Evolutionary conservation across 2,329 filamentous ascomycete species (phyloP).

Genomic region (Didymella keratinophila): DNA sequence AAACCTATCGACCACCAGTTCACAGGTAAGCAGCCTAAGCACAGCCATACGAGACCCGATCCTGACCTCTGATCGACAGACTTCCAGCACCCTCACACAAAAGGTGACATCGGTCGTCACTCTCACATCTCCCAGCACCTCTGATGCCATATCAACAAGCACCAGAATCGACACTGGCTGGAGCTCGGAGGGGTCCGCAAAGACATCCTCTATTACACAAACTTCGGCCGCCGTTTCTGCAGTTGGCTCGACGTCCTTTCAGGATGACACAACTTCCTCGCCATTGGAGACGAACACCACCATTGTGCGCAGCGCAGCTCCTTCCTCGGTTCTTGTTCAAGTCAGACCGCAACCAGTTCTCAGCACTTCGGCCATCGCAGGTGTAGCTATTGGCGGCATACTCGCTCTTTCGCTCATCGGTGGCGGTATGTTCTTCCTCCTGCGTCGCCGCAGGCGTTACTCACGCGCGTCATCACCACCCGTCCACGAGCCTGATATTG

Average conservation of each 20-base stretch:
- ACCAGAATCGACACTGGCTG: too few relatives aligned
- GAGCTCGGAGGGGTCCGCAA: too few relatives aligned
- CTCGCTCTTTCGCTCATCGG: slow-evolving; percentile 19
- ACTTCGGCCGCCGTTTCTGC: not conserved
- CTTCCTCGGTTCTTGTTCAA: not conserved
- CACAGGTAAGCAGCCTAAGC: not conserved
- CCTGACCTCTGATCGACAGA: not conserved
- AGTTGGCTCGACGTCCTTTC: not conserved
- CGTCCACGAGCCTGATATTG: not conserved
- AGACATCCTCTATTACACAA: not conserved
- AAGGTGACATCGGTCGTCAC: not conserved
- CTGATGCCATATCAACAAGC: not conserved
- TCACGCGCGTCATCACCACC: not conserved
- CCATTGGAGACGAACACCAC: not conserved
- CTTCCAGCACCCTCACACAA: not conserved
- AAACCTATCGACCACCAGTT: not conserved
- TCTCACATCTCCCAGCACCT: not conserved
- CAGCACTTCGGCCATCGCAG: slow-evolving; percentile 26
- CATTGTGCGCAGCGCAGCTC: not conserved
- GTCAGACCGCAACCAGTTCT: not conserved
- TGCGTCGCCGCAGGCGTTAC: slow-evolving; percentile 18
- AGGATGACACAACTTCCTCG: not conserved
- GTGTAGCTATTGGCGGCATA: slow-evolving; percentile 27
- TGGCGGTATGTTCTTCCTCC: slow-evolving; percentile 20
- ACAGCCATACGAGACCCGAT: too few relatives aligned